phyloP scores from a whole-genome alignment of 1,139 yeast genomes.

The Kodamaea sp. region DNA sequence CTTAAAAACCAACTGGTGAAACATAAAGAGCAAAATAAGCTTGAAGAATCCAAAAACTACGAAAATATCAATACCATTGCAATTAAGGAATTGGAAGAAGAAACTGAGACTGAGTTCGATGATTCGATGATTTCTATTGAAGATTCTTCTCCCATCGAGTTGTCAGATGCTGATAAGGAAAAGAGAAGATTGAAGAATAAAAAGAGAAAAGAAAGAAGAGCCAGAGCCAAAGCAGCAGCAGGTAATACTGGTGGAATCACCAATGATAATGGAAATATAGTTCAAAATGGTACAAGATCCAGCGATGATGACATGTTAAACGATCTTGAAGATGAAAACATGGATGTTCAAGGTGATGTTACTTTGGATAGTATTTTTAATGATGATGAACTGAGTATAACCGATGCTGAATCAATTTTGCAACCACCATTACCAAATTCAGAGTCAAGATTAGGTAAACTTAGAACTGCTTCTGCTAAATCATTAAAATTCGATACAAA shows the following conservation, averaged over 20 bases:
- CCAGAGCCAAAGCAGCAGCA: conserved; percentile 7
- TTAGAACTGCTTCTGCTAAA: conserved; percentile 5
- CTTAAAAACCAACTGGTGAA: neutral
- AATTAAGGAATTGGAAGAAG: conserved; percentile 8
- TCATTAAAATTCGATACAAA: conserved; percentile 9
- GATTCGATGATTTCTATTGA: conserved; percentile 10
- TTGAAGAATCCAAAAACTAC: neutral
- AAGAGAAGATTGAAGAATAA: conserved; percentile 13
- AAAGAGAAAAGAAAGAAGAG: conserved; percentile 16
- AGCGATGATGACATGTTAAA: conserved; percentile 1
- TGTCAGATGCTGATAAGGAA: conserved; percentile 13
- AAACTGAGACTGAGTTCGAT: conserved; percentile 12
- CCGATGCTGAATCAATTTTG: conserved; percentile 4
- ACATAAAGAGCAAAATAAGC: conserved; percentile 1
- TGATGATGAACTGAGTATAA: conserved; percentile 7
- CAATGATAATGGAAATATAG: conserved; percentile 5
- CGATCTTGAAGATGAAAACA: conserved; percentile 5
- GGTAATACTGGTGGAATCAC: conserved; percentile 2
- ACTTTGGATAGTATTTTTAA: conserved; percentile 14
- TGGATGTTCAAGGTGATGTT: conserved; percentile 4
- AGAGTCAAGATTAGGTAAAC: conserved; percentile 2
- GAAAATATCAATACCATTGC: conserved; percentile 3
- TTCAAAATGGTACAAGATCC: conserved; percentile 3
- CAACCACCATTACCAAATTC: conserved; percentile 4
- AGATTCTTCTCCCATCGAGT: conserved; percentile 5